Conservation (phyloP, 2,329 filamentous ascomycete genomes). For the Pseudocercospora macadamiae region DNA sequence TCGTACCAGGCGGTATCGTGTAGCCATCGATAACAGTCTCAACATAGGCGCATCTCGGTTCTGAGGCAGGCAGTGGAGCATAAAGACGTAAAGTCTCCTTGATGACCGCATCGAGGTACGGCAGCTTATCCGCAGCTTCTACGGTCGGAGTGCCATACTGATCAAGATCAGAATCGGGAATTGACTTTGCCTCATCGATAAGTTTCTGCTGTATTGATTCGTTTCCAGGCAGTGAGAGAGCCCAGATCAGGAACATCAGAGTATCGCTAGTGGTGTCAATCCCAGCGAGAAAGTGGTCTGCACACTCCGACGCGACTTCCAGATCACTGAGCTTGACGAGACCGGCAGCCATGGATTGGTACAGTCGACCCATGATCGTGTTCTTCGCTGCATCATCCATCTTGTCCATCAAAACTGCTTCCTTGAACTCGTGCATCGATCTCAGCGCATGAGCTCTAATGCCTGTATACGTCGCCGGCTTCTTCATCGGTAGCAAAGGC, state of each 20-base stretch:
- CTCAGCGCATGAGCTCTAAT: slow-evolving; percentile 51
- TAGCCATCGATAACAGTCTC: slow-evolving; percentile 41
- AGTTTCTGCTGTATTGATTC: slow-evolving; percentile 50
- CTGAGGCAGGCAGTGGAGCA: slow-evolving; percentile 54
- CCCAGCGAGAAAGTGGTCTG: slow-evolving; percentile 58
- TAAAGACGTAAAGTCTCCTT: slow-evolving; percentile 73
- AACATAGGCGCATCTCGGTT: slow-evolving; percentile 49
- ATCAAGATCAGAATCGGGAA: slow-evolving; percentile 24
- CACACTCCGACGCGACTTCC: slow-evolving; percentile 57
- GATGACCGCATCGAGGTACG: slow-evolving; percentile 73
- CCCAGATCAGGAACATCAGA: slow-evolving; percentile 55
- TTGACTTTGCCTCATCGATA: slow-evolving; percentile 45
- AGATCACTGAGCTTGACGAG: slow-evolving; percentile 42
- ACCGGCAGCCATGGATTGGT: slow-evolving; percentile 27
- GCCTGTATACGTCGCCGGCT: slow-evolving; percentile 55
- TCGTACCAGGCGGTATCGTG: slow-evolving; percentile 41
- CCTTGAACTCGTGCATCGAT: slow-evolving; percentile 33
- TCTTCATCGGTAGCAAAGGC: slow-evolving; percentile 53
- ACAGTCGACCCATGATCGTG: slow-evolving; percentile 46
- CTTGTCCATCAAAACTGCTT: slow-evolving; percentile 30
- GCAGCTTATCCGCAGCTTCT: slow-evolving; percentile 35
- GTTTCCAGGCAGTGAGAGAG: slow-evolving; percentile 51
- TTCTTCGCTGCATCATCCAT: slow-evolving; percentile 23
- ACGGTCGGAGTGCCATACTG: slow-evolving; percentile 46
- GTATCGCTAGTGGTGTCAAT: slow-evolving; percentile 59